phyloP scores from a whole-genome alignment of 164 flowering plant species.

The Chimonanthus praecox region DNA sequence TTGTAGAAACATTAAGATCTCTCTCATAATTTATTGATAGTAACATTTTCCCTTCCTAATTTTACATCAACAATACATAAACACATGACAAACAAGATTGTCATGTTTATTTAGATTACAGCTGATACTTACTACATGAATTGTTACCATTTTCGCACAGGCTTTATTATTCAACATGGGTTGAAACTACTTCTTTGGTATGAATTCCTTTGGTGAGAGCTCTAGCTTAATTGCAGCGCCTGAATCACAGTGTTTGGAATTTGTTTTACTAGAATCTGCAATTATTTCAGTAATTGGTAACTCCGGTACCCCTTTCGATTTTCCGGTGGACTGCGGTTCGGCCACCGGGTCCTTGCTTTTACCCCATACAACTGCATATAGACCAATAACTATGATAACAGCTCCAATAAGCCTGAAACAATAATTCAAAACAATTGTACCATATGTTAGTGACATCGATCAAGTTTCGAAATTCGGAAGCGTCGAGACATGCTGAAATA shows the following conservation, averaged over 20 bases:
- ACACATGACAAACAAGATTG: not conserved
- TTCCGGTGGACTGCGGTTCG: slow-evolving; percentile 3
- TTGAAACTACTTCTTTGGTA: not conserved
- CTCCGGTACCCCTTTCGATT: slow-evolving; percentile 17
- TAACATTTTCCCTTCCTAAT: not conserved
- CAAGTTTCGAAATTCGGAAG: not conserved
- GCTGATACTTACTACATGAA: not conserved
- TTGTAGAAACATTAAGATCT: not conserved
- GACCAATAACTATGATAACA: slow-evolving; percentile 43
- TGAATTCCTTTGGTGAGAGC: slow-evolving; percentile 1
- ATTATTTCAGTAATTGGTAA: slow-evolving; percentile 19
- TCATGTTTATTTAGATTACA: not conserved
- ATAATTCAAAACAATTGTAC: not conserved
- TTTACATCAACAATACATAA: not conserved
- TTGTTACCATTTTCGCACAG: not conserved
- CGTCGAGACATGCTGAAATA: not conserved
- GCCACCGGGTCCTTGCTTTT: slow-evolving; percentile 42
- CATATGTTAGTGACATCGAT: not conserved
- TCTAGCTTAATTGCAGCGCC: not conserved
- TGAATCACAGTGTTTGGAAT: not conserved
- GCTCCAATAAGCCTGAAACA: slow-evolving; percentile 45
- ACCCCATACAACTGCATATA: slow-evolving; percentile 59
- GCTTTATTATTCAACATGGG: not conserved
- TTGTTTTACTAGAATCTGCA: not conserved
- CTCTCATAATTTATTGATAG: not conserved